Base-by-base conservation (phyloP, 2,329 filamentous ascomycete species). In the Aspergillus vadensis region DNA sequence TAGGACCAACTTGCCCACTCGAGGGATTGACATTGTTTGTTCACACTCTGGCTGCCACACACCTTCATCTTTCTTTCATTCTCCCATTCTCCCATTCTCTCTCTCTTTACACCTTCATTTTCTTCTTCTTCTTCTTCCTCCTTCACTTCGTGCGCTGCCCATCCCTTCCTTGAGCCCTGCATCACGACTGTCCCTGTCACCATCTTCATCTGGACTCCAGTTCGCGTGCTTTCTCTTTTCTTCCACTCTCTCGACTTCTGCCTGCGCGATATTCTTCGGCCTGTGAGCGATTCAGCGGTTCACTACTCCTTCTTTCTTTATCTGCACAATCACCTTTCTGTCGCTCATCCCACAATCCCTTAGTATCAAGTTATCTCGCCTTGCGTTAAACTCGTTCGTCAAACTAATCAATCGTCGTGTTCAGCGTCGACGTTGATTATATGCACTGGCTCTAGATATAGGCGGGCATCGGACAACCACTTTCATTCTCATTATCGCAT, bases 401-500 rank as follows among this genome's bases (percentile, higher is more conserved):
- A 14, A 12, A 5, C 14, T 5, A 14, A 36, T 36, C 12, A 4
- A 36, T 36, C 12, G 12, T 14, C 30, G 30, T 14, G 30, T 4
- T 12, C 30, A 36, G 12, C 30, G 14, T 4, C 30, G 52, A n/a
- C 3, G 32, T 21, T 44, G 15, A 43, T 32, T 21, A 17, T 47
- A 44, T 55, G 53, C 7, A 30, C 25, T 25, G 17, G 25, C 25
- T 41, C 44, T 32, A 32, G 53, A 15, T 27, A 23, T 48, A 30
- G 21, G 49, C 36, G 41, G 32, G 25, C 47, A 41, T 60, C 43
- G 38, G 49, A 27, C 21, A 15, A 50, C 32, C 36, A 38, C 57
- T 55, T 36, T 50, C 57, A 55, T 55, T 52, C 27, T 58, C 54
- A 44, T 61, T 57, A 60, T 47, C 38, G 25, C 55, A 23, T 7